Evolutionary conservation across 1,139 yeast genomes (phyloP), one percentile per base, ranked within the genome.

Genomic region (Pichia sp.): DNA sequence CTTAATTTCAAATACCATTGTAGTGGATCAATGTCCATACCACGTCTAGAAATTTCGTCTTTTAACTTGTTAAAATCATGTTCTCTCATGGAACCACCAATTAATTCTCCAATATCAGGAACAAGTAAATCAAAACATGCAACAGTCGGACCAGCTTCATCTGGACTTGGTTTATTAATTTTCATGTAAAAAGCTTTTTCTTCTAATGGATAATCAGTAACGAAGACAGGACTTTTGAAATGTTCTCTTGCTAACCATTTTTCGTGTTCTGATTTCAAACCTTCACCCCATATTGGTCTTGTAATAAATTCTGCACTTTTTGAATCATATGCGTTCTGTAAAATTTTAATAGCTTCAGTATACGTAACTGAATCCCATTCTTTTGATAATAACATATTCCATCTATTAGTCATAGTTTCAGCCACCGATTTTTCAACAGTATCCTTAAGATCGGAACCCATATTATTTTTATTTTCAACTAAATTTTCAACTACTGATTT

Each of bases 171-270:
- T 0, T 61, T 55, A 33, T 68, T 63, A 5, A 69, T 65, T 51
- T 76, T 75, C 99, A 94, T 94, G 66, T 94, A 94, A 58, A 94
- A 94, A 1, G 98, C 96, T 60, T 94, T 94, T 51, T 81, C 78
- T 1, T 58, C 64, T 23, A 66, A 64, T 1, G 99, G 98, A 56
- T 94, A 94, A 60, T 90, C 87, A 0, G 95, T 89, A 22, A 94
- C 86, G 62, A 90, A 89, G 0, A 90, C 90, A 0, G 97, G 97
- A 0, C 80, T 72, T 35, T 75, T 60, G 61, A 80, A 84, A 49
- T 82, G 66, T 7, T 64, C 69, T 2, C 84, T 86, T 0, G 97
- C 90, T 6, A 94, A 66, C 82, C 87, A 87, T 63, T 87, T 90
- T 63, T 94, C 99, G 57, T 92, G 96, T 53, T 86, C 96, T 0